Conservation (phyloP, 345 rosid genomes). For the Euphorbia peplus region DNA sequence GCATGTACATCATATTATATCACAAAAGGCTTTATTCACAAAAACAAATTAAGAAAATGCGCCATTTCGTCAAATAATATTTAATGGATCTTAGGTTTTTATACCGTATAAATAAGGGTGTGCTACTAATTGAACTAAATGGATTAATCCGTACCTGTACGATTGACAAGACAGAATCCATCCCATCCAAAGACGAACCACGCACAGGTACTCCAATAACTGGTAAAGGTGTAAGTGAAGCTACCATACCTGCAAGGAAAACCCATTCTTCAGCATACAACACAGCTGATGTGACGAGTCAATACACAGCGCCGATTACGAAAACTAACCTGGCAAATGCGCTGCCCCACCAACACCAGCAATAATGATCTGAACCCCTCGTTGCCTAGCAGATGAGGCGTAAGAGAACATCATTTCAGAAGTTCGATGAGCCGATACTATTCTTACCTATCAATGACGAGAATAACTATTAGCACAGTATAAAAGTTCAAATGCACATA, state of each 20-base stretch:
- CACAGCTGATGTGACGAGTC: neutral
- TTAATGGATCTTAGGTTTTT: neutral
- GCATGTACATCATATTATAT: constrained; percentile 53
- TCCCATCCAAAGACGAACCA: constrained; percentile 75
- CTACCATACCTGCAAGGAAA: constrained; percentile 74
- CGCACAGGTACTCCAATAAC: constrained; percentile 94
- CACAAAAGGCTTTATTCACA: no score
- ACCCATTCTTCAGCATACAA: neutral
- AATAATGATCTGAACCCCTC: constrained; percentile 77
- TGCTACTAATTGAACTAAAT: neutral
- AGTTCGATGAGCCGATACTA: constrained; percentile 90
- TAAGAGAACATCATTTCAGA: constrained; percentile 86
- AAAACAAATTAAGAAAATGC: no score
- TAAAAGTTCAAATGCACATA: no score
- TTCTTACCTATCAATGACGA: constrained; percentile 49
- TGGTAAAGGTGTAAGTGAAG: constrained; percentile 87
- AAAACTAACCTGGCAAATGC: constrained; percentile 76
- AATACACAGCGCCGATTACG: neutral
- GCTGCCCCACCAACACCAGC: constrained; percentile 99
- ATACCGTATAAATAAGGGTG: neutral
- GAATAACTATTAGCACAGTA: neutral
- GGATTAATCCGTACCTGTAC: constrained; percentile 61
- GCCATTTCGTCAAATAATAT: neutral
- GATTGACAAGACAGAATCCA: constrained; percentile 89
- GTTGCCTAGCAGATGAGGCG: constrained; percentile 61